A percentile compares a stretch with the other conserved stretches of the same genome.
Evolutionary conservation across 495 filamentous ascomycete species (phyloP).

Genomic region (Daldinia bambusicola): DNA sequence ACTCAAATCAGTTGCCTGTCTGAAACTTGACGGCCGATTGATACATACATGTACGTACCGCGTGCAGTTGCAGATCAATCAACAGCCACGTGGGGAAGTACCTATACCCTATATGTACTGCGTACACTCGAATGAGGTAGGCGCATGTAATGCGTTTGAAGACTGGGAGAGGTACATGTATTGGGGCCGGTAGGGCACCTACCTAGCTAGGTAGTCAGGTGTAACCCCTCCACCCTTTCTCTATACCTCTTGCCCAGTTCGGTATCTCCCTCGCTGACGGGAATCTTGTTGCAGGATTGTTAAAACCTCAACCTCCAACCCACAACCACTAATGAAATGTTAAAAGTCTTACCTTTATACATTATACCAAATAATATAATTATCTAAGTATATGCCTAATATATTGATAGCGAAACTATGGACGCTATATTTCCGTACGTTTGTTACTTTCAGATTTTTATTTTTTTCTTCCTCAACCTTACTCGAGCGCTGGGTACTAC

Average conservation of each 20-base stretch:
- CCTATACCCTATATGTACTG: conserved; percentile 11
- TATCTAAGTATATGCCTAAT: too few species aligned
- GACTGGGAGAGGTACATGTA: not conserved
- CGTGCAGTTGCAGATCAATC: conserved; percentile 38
- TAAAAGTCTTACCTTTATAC: too few species aligned
- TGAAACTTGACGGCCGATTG: conserved; percentile 32
- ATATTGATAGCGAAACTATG: not conserved
- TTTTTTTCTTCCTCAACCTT: not conserved
- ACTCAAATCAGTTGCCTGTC: too few species aligned
- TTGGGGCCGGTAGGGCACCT: not conserved
- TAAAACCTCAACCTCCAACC: not conserved
- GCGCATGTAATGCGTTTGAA: conserved; percentile 10
- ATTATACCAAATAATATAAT: too few species aligned
- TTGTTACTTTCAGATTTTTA: not conserved
- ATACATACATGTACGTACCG: not conserved
- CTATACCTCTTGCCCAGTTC: not conserved
- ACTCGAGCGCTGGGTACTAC: not conserved
- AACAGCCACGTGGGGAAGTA: conserved; percentile 45
- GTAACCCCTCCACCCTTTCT: not conserved
- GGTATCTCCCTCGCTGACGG: not conserved
- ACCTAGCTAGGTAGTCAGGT: not conserved
- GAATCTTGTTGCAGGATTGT: too few species aligned
- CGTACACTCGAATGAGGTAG: conserved; percentile 2
- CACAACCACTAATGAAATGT: too few species aligned
- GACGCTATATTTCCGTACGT: not conserved